Evolutionary conservation across 345 rosid species (phyloP).

Genomic region (Arabidopsis thaliana): TAIR10.1 NC_003075.7:11643001-11643500

Average conservation of each 20-base stretch:
- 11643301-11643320: slow-evolving; percentile 55
- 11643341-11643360: slow-evolving; percentile 28
- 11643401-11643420: neutral
- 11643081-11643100: slow-evolving; percentile 8
- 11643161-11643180: slow-evolving; percentile 76
- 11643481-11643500: neutral
- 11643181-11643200: slow-evolving; percentile 85
- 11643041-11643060: neutral
- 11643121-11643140: slow-evolving; percentile 83
- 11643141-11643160: slow-evolving; percentile 84
- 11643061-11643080: neutral
- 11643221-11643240: neutral
- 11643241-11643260: neutral
- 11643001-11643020: slow-evolving; percentile 78
- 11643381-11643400: neutral
- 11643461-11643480: neutral
- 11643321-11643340: slow-evolving; percentile 47
- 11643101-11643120: slow-evolving; percentile 60
- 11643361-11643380: slow-evolving; percentile 13
- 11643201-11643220: slow-evolving; percentile 71
- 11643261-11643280: neutral
- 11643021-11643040: slow-evolving; percentile 58
- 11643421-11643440: neutral
- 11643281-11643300: slow-evolving; percentile 38
- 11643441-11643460: slow-evolving; percentile 3